Percentiles rank a stretch among this genome's conserved stretches.
phyloP scores from a whole-genome alignment of 345 rosid genomes.

The Arabidopsis suecica region DNA sequence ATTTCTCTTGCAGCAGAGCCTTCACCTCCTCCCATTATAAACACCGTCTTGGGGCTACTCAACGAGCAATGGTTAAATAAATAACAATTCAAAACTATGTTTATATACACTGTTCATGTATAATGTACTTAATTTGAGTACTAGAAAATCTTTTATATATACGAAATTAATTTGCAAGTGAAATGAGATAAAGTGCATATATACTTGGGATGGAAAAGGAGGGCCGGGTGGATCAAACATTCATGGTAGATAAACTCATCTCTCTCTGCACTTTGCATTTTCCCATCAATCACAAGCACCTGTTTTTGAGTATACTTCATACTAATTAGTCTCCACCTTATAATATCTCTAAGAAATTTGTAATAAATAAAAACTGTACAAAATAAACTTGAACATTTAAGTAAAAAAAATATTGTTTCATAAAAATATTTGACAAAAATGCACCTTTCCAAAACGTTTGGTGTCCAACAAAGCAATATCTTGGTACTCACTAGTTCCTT shows the following conservation, averaged over 20 bases:
- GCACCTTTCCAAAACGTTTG: constrained; percentile 86
- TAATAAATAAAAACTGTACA: neutral
- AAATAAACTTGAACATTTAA: neutral
- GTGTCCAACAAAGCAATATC: constrained; percentile 90
- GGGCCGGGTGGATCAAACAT: constrained; percentile 90
- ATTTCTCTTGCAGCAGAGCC: constrained; percentile 99
- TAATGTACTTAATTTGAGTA: neutral
- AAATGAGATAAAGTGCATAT: constrained; percentile 10
- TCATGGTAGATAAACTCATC: constrained; percentile 96
- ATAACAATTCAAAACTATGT: neutral
- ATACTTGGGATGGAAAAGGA: constrained; percentile 75
- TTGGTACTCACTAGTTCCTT: constrained; percentile 77
- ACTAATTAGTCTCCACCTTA: constrained; percentile 14
- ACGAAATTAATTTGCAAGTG: neutral
- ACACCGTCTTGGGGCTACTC: constrained; percentile 70
- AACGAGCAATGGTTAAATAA: neutral
- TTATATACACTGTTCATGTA: neutral
- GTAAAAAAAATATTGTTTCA: neutral
- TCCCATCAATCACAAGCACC: constrained; percentile 94
- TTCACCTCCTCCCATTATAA: constrained; percentile 98
- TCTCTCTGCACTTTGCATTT: constrained; percentile 96
- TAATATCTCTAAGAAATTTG: constrained; percentile 2
- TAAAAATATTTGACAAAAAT: neutral
- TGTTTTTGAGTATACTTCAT: constrained; percentile 32
- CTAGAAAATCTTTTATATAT: neutral